Base-by-base conservation (phyloP, 73 alveolate genomes). In the Urostyla sp. region DNA sequence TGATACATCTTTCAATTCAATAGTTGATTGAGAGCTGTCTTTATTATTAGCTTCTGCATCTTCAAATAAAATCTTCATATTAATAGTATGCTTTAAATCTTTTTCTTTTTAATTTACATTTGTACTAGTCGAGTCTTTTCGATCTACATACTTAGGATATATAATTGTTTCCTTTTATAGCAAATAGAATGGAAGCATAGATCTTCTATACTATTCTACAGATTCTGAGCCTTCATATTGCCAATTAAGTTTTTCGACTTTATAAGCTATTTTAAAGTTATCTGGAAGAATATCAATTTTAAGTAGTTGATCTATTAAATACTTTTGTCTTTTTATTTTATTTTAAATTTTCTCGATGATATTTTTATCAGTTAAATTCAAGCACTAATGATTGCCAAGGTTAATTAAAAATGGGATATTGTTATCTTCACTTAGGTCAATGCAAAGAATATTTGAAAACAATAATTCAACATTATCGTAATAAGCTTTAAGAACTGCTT, bases 131-230 rank as follows among this genome's bases (percentile, higher is more conserved):
- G 44, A 38, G 35, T 63, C 79, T 20, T 57, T 43, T 63, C 44
- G 44, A 40, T 63, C 53, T 31, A 63, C 79, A 38, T 63, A 63
- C 44, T 60, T 36, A 5, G 79, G 79, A 31, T 63, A 63, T 24
- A 24, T 63, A 63, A 43, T 57, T 18, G 50, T 43, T 32, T 63
- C 79, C 44, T 63, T 45, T 43, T 35, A 49, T 18, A 63, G 45
- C 6, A 63, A 23, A 24, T 63, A 63, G 8, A 60, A 60, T 1
- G 8, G 60, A 5, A 63, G n/a, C 45, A 43, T 40, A 21, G 37
- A 31, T 63, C 79, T 63, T 36, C 79, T 20, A 24, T 63, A 63
- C 5, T 21, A 5, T 11, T 63, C 60, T 5, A 40, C 36, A 2
- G 27, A 57, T 50, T 50, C 23, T 5, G 23, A 50, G n/a, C n/a